A percentile compares a stretch with the other conserved stretches of the same genome.
Evolutionary conservation across 371 early-diverging fungal species (phyloP).

Genomic region (Gilbertella persicaria): DNA sequence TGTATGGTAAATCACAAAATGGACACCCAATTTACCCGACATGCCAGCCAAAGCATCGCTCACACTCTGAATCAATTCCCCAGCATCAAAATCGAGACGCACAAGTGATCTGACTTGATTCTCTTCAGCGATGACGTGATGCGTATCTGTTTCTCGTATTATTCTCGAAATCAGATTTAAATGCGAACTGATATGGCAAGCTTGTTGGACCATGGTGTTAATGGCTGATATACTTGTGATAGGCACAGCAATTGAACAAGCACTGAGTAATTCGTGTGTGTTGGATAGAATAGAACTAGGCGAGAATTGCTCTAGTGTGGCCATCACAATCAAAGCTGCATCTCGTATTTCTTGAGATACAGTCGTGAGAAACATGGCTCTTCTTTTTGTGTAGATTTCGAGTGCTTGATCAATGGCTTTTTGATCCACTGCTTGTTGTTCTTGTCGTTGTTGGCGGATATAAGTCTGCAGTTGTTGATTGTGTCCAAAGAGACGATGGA

Average conservation of each 20-base stretch:
- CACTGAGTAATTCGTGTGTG: constrained; percentile 49
- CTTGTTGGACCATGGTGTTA: constrained; percentile 42
- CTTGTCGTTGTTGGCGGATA: not conserved
- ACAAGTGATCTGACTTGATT: constrained; percentile 15
- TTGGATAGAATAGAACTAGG: constrained; percentile 41
- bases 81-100: constrained; percentile 55
- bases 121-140: not conserved
- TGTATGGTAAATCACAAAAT: constrained; percentile 62
- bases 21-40: constrained; percentile 58
- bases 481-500: not conserved
- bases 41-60: constrained; percentile 67
- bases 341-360: constrained; percentile 56
- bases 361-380: constrained; percentile 29
- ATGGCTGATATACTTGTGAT: constrained; percentile 53
- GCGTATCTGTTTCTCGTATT: constrained; percentile 10
- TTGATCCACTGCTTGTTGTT: constrained; percentile 9
- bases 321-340: constrained; percentile 52
- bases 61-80: constrained; percentile 62
- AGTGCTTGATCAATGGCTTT: constrained; percentile 22
- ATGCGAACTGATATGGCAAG: constrained; percentile 40
- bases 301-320: constrained; percentile 56
- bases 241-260: constrained; percentile 57
- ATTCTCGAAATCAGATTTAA: constrained; percentile 25
- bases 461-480: not conserved
- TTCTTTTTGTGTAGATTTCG: constrained; percentile 24